Evolutionary conservation across 352 stramenopile genomes (phyloP).

Genomic region (Globisporangium apiculatum): DNA sequence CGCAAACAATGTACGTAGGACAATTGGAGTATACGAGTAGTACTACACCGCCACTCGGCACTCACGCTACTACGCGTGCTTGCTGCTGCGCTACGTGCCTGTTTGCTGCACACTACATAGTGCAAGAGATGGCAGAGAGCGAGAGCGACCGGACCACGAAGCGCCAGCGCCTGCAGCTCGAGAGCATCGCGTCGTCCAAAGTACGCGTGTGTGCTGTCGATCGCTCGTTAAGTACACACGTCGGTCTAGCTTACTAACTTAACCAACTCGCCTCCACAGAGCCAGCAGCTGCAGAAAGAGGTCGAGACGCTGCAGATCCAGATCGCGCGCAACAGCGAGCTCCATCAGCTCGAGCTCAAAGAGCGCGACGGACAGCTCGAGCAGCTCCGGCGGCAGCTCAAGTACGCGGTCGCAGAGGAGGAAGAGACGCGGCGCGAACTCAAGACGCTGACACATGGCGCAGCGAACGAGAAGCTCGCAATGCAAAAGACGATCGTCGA

Average conservation of each 20-base stretch:
- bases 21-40: too few relatives aligned
- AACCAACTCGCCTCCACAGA: constrained; percentile 17
- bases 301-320: constrained; percentile 49
- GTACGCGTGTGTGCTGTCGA: constrained; percentile 12
- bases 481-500: constrained; percentile 68
- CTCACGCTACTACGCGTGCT: neutral
- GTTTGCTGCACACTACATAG: constrained; percentile 6
- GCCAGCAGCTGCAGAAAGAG: constrained; percentile 39
- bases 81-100: neutral
- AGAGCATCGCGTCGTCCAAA: constrained; percentile 52
- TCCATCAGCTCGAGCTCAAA: constrained; percentile 60
- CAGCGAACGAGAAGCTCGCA: constrained; percentile 49
- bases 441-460: constrained; percentile 13
- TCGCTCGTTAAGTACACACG: neutral
- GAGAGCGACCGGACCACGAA: constrained; percentile 29
- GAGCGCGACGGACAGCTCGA: constrained; percentile 62
- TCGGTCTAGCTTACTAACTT: neutral
- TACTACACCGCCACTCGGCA: neutral
- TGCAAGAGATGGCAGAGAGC: constrained; percentile 16
- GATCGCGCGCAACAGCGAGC: constrained; percentile 37
- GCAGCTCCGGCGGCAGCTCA: constrained; percentile 56
- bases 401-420: constrained; percentile 58
- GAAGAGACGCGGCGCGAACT: constrained; percentile 58
- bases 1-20: constrained; percentile 23
- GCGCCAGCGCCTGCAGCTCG: constrained; percentile 46